Percentiles rank a stretch among this genome's conserved stretches.
phyloP scores from a whole-genome alignment of 352 stramenopile species.

The Phytophthora hibernalis region DNA sequence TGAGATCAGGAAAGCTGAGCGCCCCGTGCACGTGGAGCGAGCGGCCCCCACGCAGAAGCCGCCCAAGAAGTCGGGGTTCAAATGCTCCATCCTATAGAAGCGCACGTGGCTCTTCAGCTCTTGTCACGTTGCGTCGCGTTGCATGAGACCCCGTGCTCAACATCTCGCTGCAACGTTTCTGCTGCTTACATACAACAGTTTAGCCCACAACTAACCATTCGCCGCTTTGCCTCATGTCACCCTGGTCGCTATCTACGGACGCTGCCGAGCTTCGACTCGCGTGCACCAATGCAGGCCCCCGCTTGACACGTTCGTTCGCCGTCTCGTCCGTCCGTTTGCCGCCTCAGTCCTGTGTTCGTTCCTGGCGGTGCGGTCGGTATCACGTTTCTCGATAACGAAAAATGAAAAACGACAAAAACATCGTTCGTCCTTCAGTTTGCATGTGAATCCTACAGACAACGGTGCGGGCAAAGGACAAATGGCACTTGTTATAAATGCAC shows the following conservation, averaged over 20 bases:
- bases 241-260: conserved; percentile 9
- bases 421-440: neutral
- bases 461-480: conserved; percentile 3
- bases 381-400: conserved; percentile 18
- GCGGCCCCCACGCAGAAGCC: conserved; percentile 60
- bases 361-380: conserved; percentile 11
- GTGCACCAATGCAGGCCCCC: neutral
- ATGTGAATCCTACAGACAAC: neutral
- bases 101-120: conserved; percentile 23
- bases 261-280: conserved; percentile 4
- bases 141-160: conserved; percentile 9
- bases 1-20: conserved; percentile 86
- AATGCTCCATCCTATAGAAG: conserved; percentile 62
- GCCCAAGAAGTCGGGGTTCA: conserved; percentile 71
- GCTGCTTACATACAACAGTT: conserved; percentile 49
- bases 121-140: conserved; percentile 30
- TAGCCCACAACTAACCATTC: conserved; percentile 37
- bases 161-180: conserved; percentile 34
- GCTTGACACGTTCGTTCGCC: conserved; percentile 26
- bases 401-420: conserved; percentile 21
- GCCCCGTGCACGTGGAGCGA: conserved; percentile 55
- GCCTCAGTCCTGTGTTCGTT: conserved; percentile 14
- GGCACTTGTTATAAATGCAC: conserved; percentile 22
- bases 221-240: conserved; percentile 8
- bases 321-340: conserved; percentile 20